Evolutionary conservation across 768 basidiomycete genomes (phyloP), one percentile per base, ranked within the genome.

Genomic region (Trametes elegans): DNA sequence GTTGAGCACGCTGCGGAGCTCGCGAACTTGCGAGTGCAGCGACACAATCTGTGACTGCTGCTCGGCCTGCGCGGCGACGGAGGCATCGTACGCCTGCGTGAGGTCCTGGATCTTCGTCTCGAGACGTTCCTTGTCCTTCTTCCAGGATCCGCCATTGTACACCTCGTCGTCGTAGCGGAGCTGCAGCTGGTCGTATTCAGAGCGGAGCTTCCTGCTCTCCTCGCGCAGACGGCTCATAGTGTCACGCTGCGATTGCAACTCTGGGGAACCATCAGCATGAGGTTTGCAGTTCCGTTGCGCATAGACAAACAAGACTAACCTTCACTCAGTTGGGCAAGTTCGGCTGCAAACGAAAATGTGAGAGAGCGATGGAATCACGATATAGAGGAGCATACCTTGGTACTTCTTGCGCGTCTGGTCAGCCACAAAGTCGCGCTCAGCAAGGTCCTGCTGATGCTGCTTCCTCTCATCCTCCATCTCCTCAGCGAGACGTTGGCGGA

Each of bases 321-420:
- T 80, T 91, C 88, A 62, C 85, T 90, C 13, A 92, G 71, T 62
- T 88, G 87, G 1, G 88, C 85, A 31, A 92, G 74, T 66, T 92
- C 88, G 26, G 83, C 90, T 90, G 54, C 1, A 44, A n/a, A n/a
- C n/a, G 28, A 46, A 61, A 49, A 31, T 53, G 47, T 48, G 10
- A 60, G 40, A 28, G 41, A 40, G 27, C 42, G 3, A 13, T 48
- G 54, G 14, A 27, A 36, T 18, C 26, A 11, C 24, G 43, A 24
- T 8, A n/a, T 14, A 23, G 21, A 16, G 0, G 7, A 19, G 48
- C 68, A 52, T 69, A 87, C 89, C 82, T 78, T 93, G 90, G 62
- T 93, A 91, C 67, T 90, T 91, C 76, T 91, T 89, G 58, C 87
- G 80, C 3, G 89, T 90, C 67, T 91, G 90, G 60, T 90, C 85